These are phyloP conservation scores for Talaromyces amestolkiae DNA, from an alignment of 2,329 filamentous ascomycete species.

Conservation along the genomic window DNA sequence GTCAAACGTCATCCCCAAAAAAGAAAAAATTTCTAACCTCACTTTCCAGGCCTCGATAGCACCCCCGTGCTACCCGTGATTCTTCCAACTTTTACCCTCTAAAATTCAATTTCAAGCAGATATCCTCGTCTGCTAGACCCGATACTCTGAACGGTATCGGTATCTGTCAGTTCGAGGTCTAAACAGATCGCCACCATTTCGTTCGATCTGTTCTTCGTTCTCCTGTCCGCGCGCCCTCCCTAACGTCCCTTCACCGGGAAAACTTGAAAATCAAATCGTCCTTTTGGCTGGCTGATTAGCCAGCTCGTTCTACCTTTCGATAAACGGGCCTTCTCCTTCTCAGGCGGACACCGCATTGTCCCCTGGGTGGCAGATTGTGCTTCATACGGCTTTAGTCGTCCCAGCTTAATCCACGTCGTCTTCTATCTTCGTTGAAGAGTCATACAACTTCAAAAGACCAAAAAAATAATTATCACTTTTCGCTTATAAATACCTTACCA, in stretches of 20 bases:
- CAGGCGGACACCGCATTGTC: constrained; percentile 89
- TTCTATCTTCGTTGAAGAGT: constrained; percentile 12
- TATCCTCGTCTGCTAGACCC: constrained; percentile 75
- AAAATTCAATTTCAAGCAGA: constrained; percentile 47
- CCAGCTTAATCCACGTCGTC: constrained; percentile 16
- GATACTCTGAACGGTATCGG: constrained; percentile 84
- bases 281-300: constrained; percentile 67
- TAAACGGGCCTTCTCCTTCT: constrained; percentile 91
- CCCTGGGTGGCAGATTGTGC: constrained; percentile 98
- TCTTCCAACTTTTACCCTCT: constrained; percentile 17
- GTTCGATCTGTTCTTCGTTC: constrained; percentile 77
- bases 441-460: background rate
- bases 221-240: constrained; percentile 81
- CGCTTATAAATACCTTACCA: constrained; percentile 25
- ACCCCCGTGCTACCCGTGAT: constrained; percentile 27
- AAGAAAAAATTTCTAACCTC: constrained; percentile 14
- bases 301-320: constrained; percentile 61
- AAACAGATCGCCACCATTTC: constrained; percentile 76
- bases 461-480: constrained; percentile 18
- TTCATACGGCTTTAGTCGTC: constrained; percentile 57
- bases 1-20: background rate
- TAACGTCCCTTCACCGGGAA: constrained; percentile 68
- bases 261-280: constrained; percentile 40
- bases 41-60: constrained; percentile 62
- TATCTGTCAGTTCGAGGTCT: constrained; percentile 66